Evolutionary conservation across 1,139 yeast genomes (phyloP).

Genomic region (Komagataea norvegica): DNA sequence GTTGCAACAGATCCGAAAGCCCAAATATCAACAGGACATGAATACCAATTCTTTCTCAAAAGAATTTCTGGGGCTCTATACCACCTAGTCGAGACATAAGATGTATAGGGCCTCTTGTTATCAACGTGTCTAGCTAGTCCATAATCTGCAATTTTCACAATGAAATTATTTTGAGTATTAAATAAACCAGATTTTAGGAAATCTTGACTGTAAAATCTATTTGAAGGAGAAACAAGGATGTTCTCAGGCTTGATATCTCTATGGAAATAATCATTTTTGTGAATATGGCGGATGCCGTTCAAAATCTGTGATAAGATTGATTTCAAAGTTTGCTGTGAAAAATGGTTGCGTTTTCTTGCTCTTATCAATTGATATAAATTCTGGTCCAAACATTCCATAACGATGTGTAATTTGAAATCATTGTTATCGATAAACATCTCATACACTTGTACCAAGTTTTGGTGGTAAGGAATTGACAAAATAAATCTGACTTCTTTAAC

Average conservation of each 20-base stretch:
- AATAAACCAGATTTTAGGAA: slow-evolving; percentile 40
- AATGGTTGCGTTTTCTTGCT: slow-evolving; percentile 44
- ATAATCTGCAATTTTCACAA: slow-evolving; percentile 84
- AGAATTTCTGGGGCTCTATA: slow-evolving; percentile 92
- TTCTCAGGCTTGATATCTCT: slow-evolving; percentile 94
- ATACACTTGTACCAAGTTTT: slow-evolving; percentile 63
- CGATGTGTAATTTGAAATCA: slow-evolving; percentile 61
- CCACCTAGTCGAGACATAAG: slow-evolving; percentile 94
- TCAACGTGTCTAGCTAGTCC: slow-evolving; percentile 73
- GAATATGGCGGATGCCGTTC: slow-evolving; percentile 79
- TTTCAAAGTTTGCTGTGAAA: slow-evolving; percentile 55
- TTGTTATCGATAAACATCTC: slow-evolving; percentile 72
- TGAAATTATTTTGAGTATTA: slow-evolving; percentile 42
- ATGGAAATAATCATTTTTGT: slow-evolving; percentile 68
- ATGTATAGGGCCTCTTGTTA: slow-evolving; percentile 55
- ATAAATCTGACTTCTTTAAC: slow-evolving; percentile 78
- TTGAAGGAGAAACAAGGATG: slow-evolving; percentile 61
- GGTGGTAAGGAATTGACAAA: slow-evolving; percentile 64
- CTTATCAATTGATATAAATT: slow-evolving; percentile 71
- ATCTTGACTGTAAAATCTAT: slow-evolving; percentile 51
- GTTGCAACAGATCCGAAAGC: slow-evolving; percentile 86
- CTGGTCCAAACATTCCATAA: slow-evolving; percentile 86
- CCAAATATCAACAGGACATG: slow-evolving; percentile 87
- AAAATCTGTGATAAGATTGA: slow-evolving; percentile 68
- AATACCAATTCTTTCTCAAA: slow-evolving; percentile 59